Percentiles rank a stretch among this genome's conserved stretches.
Conservation (phyloP, 2,329 filamentous ascomycete genomes). For the Pseudogymnoascus sp. region DNA sequence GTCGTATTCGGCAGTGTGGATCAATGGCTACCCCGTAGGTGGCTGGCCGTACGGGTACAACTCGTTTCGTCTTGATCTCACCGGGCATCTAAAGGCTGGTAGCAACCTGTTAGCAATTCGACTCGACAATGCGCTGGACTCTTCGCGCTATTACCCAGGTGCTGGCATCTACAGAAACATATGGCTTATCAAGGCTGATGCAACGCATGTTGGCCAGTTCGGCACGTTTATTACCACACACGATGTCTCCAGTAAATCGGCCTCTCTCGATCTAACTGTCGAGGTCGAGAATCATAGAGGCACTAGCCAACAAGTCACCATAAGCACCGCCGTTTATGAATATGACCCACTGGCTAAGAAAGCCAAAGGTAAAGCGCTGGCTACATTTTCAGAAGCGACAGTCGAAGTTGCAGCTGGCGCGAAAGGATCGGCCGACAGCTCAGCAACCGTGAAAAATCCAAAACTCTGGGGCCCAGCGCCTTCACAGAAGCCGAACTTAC, state of each 20-base stretch:
- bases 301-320: conserved; percentile 24
- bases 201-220: conserved; percentile 39
- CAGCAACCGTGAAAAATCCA: conserved; percentile 25
- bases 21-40: conserved; percentile 14
- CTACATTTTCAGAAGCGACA: conserved; percentile 27
- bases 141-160: conserved; percentile 46
- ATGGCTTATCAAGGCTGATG: conserved; percentile 41
- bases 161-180: conserved; percentile 46
- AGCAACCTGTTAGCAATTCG: conserved; percentile 41
- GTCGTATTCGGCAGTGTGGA: conserved; percentile 15
- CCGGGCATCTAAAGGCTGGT: conserved; percentile 31
- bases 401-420: conserved; percentile 26
- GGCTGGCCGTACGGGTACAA: conserved; percentile 15
- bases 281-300: conserved; percentile 37
- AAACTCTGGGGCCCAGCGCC: conserved; percentile 41
- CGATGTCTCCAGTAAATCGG: conserved; percentile 35
- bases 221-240: conserved; percentile 42
- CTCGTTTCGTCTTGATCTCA: conserved; percentile 43
- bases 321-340: conserved; percentile 34
- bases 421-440: conserved; percentile 29
- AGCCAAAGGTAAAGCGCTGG: conserved; percentile 25
- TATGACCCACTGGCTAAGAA: conserved; percentile 29
- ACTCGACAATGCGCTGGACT: conserved; percentile 39
- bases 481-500: conserved; percentile 37
- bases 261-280: conserved; percentile 36